Evolutionary conservation across 106 monocot species (phyloP).

Genomic region (Narthecium ossifragum): DNA sequence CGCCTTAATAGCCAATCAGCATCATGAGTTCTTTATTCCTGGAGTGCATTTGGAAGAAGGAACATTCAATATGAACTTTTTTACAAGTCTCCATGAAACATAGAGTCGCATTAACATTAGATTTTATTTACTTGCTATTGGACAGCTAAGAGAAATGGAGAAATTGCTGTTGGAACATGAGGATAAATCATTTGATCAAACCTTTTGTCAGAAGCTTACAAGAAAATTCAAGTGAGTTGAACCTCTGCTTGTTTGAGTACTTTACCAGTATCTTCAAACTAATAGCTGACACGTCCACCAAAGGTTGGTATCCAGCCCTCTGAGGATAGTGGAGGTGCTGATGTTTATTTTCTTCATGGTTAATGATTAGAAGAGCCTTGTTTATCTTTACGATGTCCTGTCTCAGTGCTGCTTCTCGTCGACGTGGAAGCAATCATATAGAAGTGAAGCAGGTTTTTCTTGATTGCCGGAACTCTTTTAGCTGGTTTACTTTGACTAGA

Average conservation of each 20-base stretch:
- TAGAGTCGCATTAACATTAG: no score
- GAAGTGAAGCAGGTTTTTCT: conserved; percentile 19
- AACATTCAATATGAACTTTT: no score
- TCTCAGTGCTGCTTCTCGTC: conserved; percentile 9
- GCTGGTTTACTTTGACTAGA: no score
- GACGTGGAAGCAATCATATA: conserved; percentile 14
- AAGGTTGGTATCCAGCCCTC: no score
- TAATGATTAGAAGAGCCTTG: no score
- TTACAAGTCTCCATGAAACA: no score
- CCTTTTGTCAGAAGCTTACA: conserved; percentile 27
- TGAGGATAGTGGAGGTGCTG: neutral
- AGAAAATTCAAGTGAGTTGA: conserved; percentile 25
- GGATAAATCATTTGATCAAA: conserved; percentile 11
- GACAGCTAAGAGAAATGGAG: conserved; percentile 28
- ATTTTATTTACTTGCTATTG: no score
- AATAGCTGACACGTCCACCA: neutral
- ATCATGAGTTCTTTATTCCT: no score
- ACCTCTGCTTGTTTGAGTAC: neutral
- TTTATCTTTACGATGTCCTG: no score
- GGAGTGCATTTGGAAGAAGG: no score
- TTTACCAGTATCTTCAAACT: neutral
- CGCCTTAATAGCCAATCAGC: no score
- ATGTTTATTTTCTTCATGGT: neutral
- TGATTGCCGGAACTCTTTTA: no score
- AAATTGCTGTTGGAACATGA: conserved; percentile 13